Base-by-base conservation (phyloP, 1,139 yeast genomes). In the Hyphopichia wangnamkhiaoensis region DNA sequence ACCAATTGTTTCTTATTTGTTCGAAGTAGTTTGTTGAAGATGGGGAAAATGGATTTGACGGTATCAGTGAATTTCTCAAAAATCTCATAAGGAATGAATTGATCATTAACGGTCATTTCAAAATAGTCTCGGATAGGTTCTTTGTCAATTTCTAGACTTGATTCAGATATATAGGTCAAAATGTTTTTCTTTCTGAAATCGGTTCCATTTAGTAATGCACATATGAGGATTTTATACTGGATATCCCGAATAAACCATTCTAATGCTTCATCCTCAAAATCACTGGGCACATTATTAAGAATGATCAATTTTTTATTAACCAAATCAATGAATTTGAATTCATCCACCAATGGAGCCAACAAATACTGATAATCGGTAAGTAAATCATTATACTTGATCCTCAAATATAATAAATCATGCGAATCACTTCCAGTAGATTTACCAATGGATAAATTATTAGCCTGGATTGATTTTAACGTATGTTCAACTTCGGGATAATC, bases 231-330 rank as follows among this genome's bases (percentile, higher is more conserved):
- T 44, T 68, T 68, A 26, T 42, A 42, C 27, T 53, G 56, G 16
- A 56, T 47, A 35, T 39, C 40, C 14, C 41, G 38, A 31, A 29
- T 31, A 18, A 44, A 34, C 33, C 45, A 37, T 16, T 29, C 31
- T 16, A 33, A 32, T 18, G 44, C 29, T 10, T 37, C 35, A 35
- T 31, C 33, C 15, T 36, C 42, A 19, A 37, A 28, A 12, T 31
- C 35, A 2, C n/a, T 34, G 3, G 58, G 50, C 7, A 53, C 33
- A 33, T 49, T 46, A 31, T 57, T 60, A 2, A 59, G 41, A 16
- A 61, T 44, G n/a, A 63, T 49, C 34, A 69, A 48, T 45, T 71
- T 71, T 45, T 69, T 68, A 44, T 68, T 66, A 19, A 69, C 57
- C 43, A 70, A 55, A 28, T 69, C 75, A 32, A 67, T 58, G 15